These are phyloP conservation scores for Fusarium transvaalense DNA, from an alignment of 2,329 filamentous ascomycete species.

Conservation along the genomic window DNA sequence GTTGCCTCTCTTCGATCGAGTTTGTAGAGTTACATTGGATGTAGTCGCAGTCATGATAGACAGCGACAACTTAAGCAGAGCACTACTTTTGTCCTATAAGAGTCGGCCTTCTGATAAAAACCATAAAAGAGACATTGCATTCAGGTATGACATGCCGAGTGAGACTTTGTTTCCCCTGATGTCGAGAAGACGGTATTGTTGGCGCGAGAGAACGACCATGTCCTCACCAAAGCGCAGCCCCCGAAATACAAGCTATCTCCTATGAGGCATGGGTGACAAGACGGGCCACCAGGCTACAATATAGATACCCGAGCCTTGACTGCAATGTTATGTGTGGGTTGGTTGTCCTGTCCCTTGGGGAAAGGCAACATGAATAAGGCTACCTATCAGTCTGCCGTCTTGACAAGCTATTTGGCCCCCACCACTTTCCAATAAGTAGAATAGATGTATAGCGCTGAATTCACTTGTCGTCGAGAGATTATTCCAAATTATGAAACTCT, in stretches of 20 bases:
- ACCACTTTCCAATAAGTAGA: not conserved
- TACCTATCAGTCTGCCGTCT: not conserved
- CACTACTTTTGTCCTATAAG: not conserved
- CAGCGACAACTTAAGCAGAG: not conserved
- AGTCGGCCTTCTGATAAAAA: no score
- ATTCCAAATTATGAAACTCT: not conserved
- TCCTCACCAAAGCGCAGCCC: not conserved
- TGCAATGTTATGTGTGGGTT: not conserved
- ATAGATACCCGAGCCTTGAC: not conserved
- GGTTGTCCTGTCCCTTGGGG: not conserved
- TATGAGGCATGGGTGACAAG: no score
- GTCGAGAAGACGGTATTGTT: no score
- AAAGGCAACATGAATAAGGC: not conserved
- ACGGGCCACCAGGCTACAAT: not conserved
- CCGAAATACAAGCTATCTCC: not conserved
- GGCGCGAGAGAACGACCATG: not conserved
- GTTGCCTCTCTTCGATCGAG: not conserved
- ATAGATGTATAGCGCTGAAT: not conserved
- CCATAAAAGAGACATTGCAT: no score
- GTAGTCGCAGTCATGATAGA: not conserved
- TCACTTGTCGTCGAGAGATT: not conserved
- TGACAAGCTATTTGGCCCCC: not conserved
- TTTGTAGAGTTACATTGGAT: not conserved
- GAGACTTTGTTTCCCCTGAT: no score
- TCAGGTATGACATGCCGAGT: no score